These are phyloP conservation scores for Citrullus amarus DNA, from an alignment of 306 rosid species.

Conservation along the genomic window DNA sequence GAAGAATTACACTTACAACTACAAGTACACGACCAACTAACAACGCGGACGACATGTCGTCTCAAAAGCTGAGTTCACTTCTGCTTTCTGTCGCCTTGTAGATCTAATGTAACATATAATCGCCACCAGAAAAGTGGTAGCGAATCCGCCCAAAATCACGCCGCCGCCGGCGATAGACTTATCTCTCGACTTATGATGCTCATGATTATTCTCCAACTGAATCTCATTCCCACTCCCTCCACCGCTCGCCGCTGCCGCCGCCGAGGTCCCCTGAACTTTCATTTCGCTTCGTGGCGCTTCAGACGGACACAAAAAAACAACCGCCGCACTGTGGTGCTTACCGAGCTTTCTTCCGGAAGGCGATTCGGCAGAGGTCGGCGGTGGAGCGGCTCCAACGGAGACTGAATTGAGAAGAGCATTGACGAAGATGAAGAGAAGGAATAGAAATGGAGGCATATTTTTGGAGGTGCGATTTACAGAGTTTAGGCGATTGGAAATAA, in stretches of 20 bases:
- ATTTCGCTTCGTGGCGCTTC: constrained; percentile 23
- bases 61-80: neutral
- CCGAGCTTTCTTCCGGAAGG: constrained; percentile 45
- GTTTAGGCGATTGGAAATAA: neutral
- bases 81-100: constrained; percentile 23
- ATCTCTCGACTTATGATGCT: constrained; percentile 30
- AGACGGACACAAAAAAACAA: neutral
- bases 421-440: constrained; percentile 31
- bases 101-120: constrained; percentile 72
- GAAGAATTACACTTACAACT: neutral
- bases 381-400: constrained; percentile 7
- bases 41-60: constrained; percentile 7
- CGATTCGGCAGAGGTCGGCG: neutral
- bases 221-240: constrained; percentile 4
- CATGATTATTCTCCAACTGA: constrained; percentile 21
- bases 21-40: neutral
- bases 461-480: neutral
- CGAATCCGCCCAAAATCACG: constrained; percentile 82
- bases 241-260: constrained; percentile 9
- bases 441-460: constrained; percentile 35
- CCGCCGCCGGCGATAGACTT: constrained; percentile 70
- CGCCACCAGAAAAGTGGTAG: constrained; percentile 52
- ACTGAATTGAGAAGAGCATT: constrained; percentile 19
- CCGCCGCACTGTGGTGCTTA: constrained; percentile 20
- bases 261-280: constrained; percentile 14